A percentile compares a stretch with the other conserved stretches of the same genome.
phyloP scores from a whole-genome alignment of 768 basidiomycete genomes.

The Phallus indusiatus region DNA sequence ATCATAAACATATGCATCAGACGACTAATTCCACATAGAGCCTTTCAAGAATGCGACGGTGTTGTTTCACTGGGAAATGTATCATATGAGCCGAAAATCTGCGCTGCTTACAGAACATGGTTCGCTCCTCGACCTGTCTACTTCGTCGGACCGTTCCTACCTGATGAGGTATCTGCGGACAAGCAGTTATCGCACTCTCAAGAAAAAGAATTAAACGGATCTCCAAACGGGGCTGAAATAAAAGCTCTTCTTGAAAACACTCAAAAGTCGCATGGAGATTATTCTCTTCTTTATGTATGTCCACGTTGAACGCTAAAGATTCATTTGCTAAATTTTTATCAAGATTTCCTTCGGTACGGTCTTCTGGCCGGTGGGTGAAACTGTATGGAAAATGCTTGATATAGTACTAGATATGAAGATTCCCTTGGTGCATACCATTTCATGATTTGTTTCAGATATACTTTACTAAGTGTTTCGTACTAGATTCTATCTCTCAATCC shows the following conservation, averaged over 20 bases:
- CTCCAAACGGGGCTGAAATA: not conserved
- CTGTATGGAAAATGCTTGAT: conserved; percentile 1
- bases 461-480: conserved; percentile 6
- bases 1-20: not conserved
- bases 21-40: not conserved
- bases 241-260: not conserved
- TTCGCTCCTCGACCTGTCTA: conserved; percentile 1
- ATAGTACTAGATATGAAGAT: conserved; percentile 13
- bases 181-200: not conserved
- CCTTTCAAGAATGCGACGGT: conserved; percentile 5
- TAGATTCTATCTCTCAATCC: conserved; percentile 13
- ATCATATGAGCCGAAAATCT: not conserved
- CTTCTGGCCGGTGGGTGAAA: not conserved
- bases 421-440: conserved; percentile 13
- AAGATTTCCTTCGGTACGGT: not conserved
- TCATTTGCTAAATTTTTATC: not conserved
- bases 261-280: conserved; percentile 10
- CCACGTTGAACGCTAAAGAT: not conserved
- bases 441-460: not conserved
- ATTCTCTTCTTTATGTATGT: conserved; percentile 17
- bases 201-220: not conserved
- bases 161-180: not conserved
- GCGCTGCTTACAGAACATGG: conserved; percentile 4
- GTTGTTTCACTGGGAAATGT: not conserved
- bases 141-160: conserved; percentile 4